These are phyloP conservation scores for Citrullus amarus DNA, from an alignment of 306 rosid genomes.

Conservation along the genomic window DNA sequence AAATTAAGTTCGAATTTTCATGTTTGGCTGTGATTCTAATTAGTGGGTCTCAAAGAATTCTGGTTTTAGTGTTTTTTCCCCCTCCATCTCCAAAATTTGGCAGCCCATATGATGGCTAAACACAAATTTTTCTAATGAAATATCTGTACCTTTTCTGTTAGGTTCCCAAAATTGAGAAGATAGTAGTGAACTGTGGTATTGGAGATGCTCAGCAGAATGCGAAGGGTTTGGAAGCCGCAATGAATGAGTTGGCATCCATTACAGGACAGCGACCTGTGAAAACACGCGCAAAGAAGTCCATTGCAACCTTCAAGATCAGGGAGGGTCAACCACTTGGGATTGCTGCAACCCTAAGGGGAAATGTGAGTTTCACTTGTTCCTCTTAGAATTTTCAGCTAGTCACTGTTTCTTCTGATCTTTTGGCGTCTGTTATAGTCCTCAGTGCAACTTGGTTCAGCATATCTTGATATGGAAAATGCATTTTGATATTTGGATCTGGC, in stretches of 20 bases:
- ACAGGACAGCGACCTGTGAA: constrained; percentile 90
- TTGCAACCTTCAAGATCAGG: constrained; percentile 94
- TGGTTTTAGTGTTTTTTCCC: not conserved
- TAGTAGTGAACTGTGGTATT: constrained; percentile 90
- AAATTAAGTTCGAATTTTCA: not conserved
- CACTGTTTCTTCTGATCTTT: not conserved
- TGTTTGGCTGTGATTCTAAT: not conserved
- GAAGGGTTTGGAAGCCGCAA: constrained; percentile 87
- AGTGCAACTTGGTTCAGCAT: not conserved
- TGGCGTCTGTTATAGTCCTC: not conserved
- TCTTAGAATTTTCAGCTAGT: not conserved
- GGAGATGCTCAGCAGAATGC: constrained; percentile 98
- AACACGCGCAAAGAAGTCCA: constrained; percentile 70
- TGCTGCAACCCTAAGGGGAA: constrained; percentile 90
- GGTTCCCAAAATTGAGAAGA: constrained; percentile 90
- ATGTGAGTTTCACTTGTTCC: constrained; percentile 32
- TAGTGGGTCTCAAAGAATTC: not conserved
- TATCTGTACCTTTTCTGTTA: constrained; percentile 8
- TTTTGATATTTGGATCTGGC: not conserved
- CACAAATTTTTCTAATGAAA: not conserved
- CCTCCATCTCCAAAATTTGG: not conserved
- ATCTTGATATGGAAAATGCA: not conserved
- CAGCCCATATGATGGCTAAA: not conserved
- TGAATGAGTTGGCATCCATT: constrained; percentile 69
- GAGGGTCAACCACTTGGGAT: constrained; percentile 98